Conservation (phyloP, 345 rosid species). For the Dipteronia sinensis region DNA sequence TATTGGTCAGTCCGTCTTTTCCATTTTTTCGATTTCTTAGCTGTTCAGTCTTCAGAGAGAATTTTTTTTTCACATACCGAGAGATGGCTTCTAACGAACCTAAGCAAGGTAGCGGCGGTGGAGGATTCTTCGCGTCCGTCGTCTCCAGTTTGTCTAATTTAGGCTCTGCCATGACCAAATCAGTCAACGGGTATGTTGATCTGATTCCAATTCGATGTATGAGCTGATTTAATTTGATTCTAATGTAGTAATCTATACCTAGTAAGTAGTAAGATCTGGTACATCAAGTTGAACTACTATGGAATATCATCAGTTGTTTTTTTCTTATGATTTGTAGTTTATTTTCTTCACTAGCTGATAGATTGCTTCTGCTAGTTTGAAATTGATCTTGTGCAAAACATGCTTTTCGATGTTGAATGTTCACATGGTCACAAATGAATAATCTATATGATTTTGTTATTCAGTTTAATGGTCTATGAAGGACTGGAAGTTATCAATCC, state of each 20-base stretch:
- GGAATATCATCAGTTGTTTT: background rate
- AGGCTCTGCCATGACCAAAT: slow-evolving; percentile 79
- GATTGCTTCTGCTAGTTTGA: background rate
- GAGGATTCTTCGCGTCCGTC: slow-evolving; percentile 87
- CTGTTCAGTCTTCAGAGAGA: too few relatives aligned
- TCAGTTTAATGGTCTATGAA: slow-evolving; percentile 77
- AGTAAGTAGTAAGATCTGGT: background rate
- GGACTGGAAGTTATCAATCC: slow-evolving; percentile 96
- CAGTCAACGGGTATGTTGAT: slow-evolving; percentile 76
- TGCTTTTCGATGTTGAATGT: background rate
- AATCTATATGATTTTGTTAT: slow-evolving; percentile 7
- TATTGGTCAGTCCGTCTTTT: background rate
- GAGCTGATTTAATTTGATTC: slow-evolving; percentile 6
- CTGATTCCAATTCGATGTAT: slow-evolving; percentile 26
- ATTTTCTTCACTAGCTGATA: background rate
- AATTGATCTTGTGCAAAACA: background rate
- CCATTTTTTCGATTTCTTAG: slow-evolving; percentile 1
- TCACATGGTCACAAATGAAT: background rate
- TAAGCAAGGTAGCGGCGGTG: slow-evolving; percentile 51
- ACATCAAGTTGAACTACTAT: background rate
- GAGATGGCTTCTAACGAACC: slow-evolving; percentile 77
- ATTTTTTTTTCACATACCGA: background rate
- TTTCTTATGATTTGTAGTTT: background rate
- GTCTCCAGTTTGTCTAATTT: slow-evolving; percentile 73
- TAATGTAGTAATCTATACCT: background rate